These are phyloP conservation scores for Melanomma pulvis-pyrius DNA, from an alignment of 495 filamentous ascomycete species.

Conservation along the genomic window DNA sequence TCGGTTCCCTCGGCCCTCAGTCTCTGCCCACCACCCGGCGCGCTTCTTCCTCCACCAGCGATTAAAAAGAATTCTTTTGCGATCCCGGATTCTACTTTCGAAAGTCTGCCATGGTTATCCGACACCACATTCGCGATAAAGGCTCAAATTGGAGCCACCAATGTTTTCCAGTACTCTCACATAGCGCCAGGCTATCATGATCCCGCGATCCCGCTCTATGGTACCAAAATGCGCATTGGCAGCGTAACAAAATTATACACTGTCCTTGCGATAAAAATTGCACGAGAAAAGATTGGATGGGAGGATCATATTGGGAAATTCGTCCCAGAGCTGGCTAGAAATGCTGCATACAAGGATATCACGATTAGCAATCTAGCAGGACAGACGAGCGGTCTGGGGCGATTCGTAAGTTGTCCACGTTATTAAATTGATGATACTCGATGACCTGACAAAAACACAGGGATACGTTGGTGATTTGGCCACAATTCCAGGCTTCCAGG, in stretches of 20 bases:
- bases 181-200: neutral
- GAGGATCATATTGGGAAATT: constrained; percentile 10
- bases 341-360: constrained; percentile 1
- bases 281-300: constrained; percentile 8
- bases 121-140: constrained; percentile 14
- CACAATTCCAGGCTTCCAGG: neutral
- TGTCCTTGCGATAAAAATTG: constrained; percentile 11
- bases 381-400: constrained; percentile 12
- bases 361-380: constrained; percentile 12
- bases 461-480: constrained; percentile 12
- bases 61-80: neutral
- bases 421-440: neutral
- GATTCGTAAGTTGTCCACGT: constrained; percentile 3
- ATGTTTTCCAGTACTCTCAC: constrained; percentile 6
- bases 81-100: neutral
- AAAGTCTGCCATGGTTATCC: neutral
- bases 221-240: constrained; percentile 16
- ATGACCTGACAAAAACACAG: neutral
- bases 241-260: constrained; percentile 20
- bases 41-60: constrained; percentile 1
- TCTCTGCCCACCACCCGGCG: constrained; percentile 4
- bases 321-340: neutral
- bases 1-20: neutral
- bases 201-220: neutral
- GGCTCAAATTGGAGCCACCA: neutral